Conservation (phyloP, 768 basidiomycete species). For the Rhodosporidiobolus odoratus region DNA sequence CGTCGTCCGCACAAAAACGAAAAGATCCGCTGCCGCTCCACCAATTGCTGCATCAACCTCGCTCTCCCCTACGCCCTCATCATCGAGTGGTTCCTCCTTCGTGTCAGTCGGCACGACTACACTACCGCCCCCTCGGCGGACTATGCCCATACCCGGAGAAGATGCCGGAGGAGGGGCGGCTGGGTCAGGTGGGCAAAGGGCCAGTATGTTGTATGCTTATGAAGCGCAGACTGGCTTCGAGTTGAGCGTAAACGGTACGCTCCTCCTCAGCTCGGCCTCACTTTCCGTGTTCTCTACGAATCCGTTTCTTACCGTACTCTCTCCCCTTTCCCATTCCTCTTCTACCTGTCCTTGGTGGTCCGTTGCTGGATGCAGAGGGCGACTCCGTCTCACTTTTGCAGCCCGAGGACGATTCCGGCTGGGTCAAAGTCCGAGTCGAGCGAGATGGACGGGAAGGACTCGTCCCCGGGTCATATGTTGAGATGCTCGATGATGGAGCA, state of each 20-base stretch:
- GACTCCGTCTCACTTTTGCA: constrained; percentile 7
- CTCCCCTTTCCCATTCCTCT: not conserved
- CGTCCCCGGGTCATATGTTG: constrained; percentile 27
- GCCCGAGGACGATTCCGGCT: constrained; percentile 25
- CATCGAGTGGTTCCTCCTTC: not conserved
- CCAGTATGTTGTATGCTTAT: constrained; percentile 16
- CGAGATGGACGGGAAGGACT: constrained; percentile 20
- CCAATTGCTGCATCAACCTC: not conserved
- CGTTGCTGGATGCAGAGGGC: not conserved
- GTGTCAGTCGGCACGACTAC: not conserved
- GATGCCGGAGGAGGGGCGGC: not conserved
- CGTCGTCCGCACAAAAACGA: constrained; percentile 5
- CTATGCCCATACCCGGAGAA: not conserved
- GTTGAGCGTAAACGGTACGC: constrained; percentile 8
- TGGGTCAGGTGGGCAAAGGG: not conserved
- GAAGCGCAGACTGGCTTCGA: constrained; percentile 7
- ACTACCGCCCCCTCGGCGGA: not conserved
- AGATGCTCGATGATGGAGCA: not conserved
- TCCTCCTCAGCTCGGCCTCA: not conserved
- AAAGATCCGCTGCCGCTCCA: not conserved
- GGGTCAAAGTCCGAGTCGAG: constrained; percentile 20
- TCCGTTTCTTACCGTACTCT: not conserved
- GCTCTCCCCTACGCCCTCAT: not conserved
- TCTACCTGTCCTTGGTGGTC: not conserved
- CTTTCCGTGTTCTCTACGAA: not conserved